Conservation (phyloP, 23 red algal genomes). For the Gracilaria domingensis region DNA sequence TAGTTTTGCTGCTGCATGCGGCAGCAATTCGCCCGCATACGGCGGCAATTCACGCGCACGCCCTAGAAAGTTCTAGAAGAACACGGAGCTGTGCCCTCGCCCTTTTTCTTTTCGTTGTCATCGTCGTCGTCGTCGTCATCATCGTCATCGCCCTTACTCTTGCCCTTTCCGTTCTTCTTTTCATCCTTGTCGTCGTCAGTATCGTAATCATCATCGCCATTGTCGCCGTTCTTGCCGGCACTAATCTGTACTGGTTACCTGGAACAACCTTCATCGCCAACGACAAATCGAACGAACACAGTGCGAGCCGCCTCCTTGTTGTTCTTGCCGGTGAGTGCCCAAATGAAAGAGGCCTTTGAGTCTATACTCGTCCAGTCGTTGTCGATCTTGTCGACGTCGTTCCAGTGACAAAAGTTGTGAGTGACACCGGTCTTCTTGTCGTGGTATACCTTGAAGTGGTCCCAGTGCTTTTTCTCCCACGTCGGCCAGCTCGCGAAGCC, state of each 20-base stretch:
- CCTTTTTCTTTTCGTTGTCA: not conserved
- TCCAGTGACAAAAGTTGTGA: conserved; percentile 28
- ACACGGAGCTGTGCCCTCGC: not conserved
- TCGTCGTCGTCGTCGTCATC: not conserved
- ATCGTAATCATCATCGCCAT: not conserved
- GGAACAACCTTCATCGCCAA: conserved; percentile 1
- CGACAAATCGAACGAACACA: conserved; percentile 9
- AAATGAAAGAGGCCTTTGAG: not conserved
- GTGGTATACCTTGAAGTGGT: not conserved
- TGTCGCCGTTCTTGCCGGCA: not conserved
- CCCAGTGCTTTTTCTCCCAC: not conserved
- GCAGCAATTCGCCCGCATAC: too few relatives aligned
- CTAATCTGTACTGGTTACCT: too few relatives aligned
- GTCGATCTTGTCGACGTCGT: not conserved
- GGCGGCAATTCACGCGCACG: too few relatives aligned
- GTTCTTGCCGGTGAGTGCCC: not conserved
- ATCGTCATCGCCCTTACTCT: not conserved
- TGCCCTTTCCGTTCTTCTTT: too few relatives aligned
- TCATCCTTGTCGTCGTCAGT: not conserved
- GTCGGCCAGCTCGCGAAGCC: not conserved
- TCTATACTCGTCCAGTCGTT: not conserved
- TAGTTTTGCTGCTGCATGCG: too few relatives aligned
- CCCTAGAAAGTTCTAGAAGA: too few relatives aligned
- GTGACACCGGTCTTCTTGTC: not conserved
- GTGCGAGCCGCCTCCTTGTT: not conserved